Conservation (phyloP, 2,329 filamentous ascomycete species). For the Ophiocordyceps camponoti-saundersi region DNA sequence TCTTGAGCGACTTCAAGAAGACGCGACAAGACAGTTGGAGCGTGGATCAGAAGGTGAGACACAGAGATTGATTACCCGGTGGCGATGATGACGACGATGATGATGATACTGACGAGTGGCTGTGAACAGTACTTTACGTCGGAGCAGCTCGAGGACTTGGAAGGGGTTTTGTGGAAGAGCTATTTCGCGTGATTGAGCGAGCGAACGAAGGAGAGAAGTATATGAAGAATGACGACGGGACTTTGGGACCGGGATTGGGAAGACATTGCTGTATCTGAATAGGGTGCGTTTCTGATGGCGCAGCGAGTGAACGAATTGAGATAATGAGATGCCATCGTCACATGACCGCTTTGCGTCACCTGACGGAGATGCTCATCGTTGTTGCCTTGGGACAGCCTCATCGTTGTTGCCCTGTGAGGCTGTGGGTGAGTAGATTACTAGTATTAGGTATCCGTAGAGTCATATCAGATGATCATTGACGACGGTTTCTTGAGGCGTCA, state of each 20-base stretch:
- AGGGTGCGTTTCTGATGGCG: too few relatives aligned
- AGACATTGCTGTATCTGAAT: too few relatives aligned
- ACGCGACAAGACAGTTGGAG: conserved; percentile 97
- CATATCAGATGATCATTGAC: too few relatives aligned
- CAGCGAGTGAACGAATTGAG: too few relatives aligned
- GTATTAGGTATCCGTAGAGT: too few relatives aligned
- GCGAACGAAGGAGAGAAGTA: neutral
- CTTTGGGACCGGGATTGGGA: too few relatives aligned
- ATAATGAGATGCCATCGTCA: neutral
- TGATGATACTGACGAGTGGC: conserved; percentile 3
- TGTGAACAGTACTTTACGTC: conserved; percentile 55
- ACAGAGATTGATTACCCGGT: neutral
- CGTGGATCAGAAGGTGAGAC: conserved; percentile 83
- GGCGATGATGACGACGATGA: neutral
- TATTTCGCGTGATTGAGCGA: conserved; percentile 59
- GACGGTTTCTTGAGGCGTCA: too few relatives aligned
- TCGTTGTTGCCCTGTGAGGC: too few relatives aligned
- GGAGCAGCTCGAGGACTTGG: conserved; percentile 86
- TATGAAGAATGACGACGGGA: neutral
- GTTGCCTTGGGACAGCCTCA: too few relatives aligned
- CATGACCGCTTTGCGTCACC: neutral
- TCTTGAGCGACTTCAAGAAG: conserved; percentile 97
- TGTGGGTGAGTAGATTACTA: too few relatives aligned
- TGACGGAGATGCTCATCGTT: neutral
- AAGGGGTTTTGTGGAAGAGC: conserved; percentile 97